These are phyloP conservation scores for Ligustrum vulgare DNA, from an alignment of 257 asterid species.

Conservation along the genomic window DNA sequence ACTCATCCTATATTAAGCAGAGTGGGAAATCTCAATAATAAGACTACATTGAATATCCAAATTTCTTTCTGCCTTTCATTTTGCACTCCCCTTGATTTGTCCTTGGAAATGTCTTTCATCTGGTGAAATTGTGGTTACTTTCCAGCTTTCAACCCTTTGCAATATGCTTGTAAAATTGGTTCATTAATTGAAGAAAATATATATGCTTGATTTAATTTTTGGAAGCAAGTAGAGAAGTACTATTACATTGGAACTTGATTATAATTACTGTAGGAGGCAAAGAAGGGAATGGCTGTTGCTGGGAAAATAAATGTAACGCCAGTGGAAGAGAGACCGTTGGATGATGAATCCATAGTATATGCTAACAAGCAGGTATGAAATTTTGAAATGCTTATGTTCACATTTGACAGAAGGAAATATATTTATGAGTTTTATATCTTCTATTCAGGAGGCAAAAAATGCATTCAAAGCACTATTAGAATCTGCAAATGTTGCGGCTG, in stretches of 20 bases:
- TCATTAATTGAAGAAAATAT: constrained; percentile 12
- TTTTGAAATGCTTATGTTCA: constrained; percentile 27
- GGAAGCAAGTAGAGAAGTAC: not conserved
- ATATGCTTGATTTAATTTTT: not conserved
- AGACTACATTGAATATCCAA: not conserved
- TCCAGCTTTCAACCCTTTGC: not conserved
- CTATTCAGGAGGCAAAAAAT: constrained; percentile 84
- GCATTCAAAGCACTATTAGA: constrained; percentile 86
- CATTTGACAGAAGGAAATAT: constrained; percentile 8
- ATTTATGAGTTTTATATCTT: constrained; percentile 18
- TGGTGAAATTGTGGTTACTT: not conserved
- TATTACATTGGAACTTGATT: not conserved
- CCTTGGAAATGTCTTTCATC: not conserved
- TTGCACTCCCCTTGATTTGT: not conserved
- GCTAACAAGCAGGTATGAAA: constrained; percentile 80
- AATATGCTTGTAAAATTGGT: constrained; percentile 1
- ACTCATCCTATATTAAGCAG: constrained; percentile 11
- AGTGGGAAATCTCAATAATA: not conserved
- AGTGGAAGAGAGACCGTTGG: constrained; percentile 63
- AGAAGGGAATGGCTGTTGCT: constrained; percentile 50
- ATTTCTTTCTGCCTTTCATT: constrained; percentile 1
- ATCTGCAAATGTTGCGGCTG: constrained; percentile 86
- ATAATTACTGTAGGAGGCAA: constrained; percentile 51
- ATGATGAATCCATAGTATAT: constrained; percentile 66
- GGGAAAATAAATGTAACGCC: constrained; percentile 51